Base-by-base conservation (phyloP, 2,329 filamentous ascomycete species). In the Pseudogymnoascus sp. region DNA sequence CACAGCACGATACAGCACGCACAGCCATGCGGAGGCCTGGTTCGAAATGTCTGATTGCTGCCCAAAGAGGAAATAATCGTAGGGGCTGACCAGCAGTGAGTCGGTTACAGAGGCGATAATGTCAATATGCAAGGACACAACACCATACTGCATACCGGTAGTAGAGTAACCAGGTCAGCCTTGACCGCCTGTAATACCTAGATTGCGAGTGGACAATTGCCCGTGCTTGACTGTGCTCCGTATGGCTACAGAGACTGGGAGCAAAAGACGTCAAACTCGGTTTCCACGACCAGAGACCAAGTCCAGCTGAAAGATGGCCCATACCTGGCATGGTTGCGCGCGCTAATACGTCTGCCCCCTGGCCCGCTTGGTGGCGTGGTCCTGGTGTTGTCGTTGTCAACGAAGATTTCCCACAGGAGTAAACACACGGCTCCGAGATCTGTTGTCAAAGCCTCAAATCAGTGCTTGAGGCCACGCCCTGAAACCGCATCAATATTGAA, bases 371-470 rank as follows among this genome's bases (percentile, higher is more conserved):
- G 25, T 55, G 45, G 45, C 25, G 45, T 55, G 45, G 45, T 55
- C 4, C n/a, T 55, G 25, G 45, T 55, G 45, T 55, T 18, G 43
- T 49, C n/a, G 45, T 55, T 33, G 45, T 55, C 45, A 55, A 18
- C 8, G 45, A 55, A 18, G 25, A 52, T 31, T 18, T 31, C 21
- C n/a, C 25, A 31, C 8, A 31, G 9, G 9, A 31, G 23, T 52
- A 52, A 16, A 28, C 45, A 28, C 14, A 52, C n/a, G 21, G 31
- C 31, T 28, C 25, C 8, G 31, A 33, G 14, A 12, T 33, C 25
- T 55, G 45, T 55, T 55, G 45, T 55, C 45, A 55, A 55, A 55
- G 45, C 45, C 45, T 55, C 45, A 55, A 31, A 33, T 18, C 43
- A 49, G 23, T 28, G 14, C 41, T 45, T 45, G 21, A 23, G 43